These are phyloP conservation scores for Camelina laxa DNA, from an alignment of 345 rosid species.

Conservation along the genomic window DNA sequence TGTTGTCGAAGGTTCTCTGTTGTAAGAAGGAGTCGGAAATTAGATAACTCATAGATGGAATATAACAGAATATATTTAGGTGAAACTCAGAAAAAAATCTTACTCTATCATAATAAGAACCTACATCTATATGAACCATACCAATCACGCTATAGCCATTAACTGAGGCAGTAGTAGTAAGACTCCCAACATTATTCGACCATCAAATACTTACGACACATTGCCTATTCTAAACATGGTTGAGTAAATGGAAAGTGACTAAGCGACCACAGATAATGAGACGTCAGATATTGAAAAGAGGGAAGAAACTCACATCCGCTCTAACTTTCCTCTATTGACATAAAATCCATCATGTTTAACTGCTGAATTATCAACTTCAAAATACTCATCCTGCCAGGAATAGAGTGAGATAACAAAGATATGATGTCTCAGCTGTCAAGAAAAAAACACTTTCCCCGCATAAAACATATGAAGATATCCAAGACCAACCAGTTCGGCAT, in stretches of 20 bases:
- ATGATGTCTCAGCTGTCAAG: slow-evolving; percentile 11
- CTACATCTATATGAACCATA: slow-evolving; percentile 6
- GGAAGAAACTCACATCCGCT: slow-evolving; percentile 71
- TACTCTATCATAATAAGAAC: background rate
- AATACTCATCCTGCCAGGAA: slow-evolving; percentile 87
- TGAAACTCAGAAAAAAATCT: background rate
- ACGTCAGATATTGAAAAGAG: slow-evolving; percentile 5
- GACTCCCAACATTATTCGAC: slow-evolving; percentile 15
- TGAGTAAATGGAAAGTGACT: slow-evolving; percentile 13
- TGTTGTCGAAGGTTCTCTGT: slow-evolving; percentile 58
- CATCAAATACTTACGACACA: slow-evolving; percentile 2
- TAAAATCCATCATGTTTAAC: slow-evolving; percentile 93
- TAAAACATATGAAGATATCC: background rate
- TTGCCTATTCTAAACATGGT: slow-evolving; percentile 19
- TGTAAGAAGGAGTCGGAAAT: slow-evolving; percentile 32
- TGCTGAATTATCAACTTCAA: slow-evolving; percentile 91
- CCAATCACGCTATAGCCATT: background rate
- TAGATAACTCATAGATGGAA: background rate
- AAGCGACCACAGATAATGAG: background rate
- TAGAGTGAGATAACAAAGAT: slow-evolving; percentile 11
- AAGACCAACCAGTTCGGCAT: slow-evolving; percentile 83
- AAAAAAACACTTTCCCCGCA: background rate
- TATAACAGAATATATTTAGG: slow-evolving; percentile 10
- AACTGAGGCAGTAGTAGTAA: background rate
- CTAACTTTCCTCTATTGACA: slow-evolving; percentile 91